A percentile compares a stretch with the other conserved stretches of the same genome.
Evolutionary conservation across 345 rosid species (phyloP).

Genomic region (Bruguiera gymnorhiza): DNA sequence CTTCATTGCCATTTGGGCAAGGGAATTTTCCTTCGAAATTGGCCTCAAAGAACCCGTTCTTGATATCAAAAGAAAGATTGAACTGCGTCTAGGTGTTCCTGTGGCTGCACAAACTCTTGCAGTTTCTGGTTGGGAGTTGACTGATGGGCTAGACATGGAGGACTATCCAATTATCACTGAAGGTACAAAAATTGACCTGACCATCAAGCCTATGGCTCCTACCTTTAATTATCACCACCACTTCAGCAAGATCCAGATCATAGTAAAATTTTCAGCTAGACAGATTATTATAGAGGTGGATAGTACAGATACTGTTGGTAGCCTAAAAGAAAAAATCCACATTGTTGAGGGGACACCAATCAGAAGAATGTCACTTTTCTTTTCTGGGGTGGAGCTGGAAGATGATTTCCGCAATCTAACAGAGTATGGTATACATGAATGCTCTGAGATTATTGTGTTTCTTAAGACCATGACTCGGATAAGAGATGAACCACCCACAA

Average conservation of each 20-base stretch:
- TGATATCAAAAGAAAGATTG: slow-evolving; percentile 55
- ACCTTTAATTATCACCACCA: slow-evolving; percentile 9
- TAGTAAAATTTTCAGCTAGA: slow-evolving; percentile 54
- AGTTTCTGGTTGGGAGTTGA: slow-evolving; percentile 67
- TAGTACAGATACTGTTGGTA: slow-evolving; percentile 66
- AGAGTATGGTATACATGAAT: slow-evolving; percentile 65
- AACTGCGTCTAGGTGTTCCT: slow-evolving; percentile 53
- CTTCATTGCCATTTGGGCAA: slow-evolving; percentile 39
- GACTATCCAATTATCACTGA: slow-evolving; percentile 74
- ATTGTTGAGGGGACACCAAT: slow-evolving; percentile 57
- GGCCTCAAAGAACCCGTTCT: slow-evolving; percentile 53
- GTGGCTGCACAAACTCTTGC: slow-evolving; percentile 48
- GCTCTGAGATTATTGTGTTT: slow-evolving; percentile 60
- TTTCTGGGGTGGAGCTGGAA: slow-evolving; percentile 54
- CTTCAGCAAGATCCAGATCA: slow-evolving; percentile 36
- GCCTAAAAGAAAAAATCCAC: slow-evolving; percentile 84
- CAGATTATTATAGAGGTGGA: slow-evolving; percentile 53
- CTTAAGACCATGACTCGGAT: slow-evolving; percentile 38
- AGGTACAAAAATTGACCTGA: slow-evolving; percentile 69
- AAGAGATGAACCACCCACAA: slow-evolving; percentile 41
- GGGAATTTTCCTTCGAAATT: slow-evolving; percentile 53
- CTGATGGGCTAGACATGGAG: slow-evolving; percentile 87
- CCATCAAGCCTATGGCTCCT: slow-evolving; percentile 28
- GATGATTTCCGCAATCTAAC: slow-evolving; percentile 63
- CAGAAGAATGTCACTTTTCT: slow-evolving; percentile 61